A percentile compares a stretch with the other conserved stretches of the same genome.
phyloP scores from a whole-genome alignment of 306 rosid species.

The Carpinus viminea region DNA sequence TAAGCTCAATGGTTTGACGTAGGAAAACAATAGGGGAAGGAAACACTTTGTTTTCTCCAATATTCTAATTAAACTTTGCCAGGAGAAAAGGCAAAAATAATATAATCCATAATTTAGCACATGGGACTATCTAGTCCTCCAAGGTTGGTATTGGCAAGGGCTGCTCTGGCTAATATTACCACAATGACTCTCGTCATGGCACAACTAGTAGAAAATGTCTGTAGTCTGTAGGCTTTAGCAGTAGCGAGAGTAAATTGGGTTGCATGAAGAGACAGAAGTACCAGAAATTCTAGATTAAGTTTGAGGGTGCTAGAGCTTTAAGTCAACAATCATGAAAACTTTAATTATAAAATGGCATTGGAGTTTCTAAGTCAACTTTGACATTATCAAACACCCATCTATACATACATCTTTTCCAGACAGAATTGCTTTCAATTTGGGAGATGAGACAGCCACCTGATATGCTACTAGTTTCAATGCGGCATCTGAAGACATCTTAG shows the following conservation, averaged over 20 bases:
- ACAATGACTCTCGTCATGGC: not conserved
- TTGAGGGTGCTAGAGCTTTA: not conserved
- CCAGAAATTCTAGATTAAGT: not conserved
- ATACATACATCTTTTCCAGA: slow-evolving; percentile 47
- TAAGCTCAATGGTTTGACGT: not conserved
- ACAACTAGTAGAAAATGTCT: not conserved
- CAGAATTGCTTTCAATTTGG: slow-evolving; percentile 50
- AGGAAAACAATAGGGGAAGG: not conserved
- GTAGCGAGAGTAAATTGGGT: not conserved
- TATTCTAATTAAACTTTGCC: not conserved
- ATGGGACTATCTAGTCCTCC: too few species aligned
- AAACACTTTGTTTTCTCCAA: not conserved
- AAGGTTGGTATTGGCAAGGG: not conserved
- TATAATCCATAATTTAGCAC: too few species aligned
- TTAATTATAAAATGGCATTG: slow-evolving; percentile 10
- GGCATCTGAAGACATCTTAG: slow-evolving; percentile 82
- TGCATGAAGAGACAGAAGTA: not conserved
- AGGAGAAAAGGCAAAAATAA: not conserved
- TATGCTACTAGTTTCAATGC: slow-evolving; percentile 80
- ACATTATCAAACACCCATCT: not conserved
- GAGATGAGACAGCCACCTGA: slow-evolving; percentile 76
- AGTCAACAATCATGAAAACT: not conserved
- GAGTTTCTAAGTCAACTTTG: slow-evolving; percentile 6
- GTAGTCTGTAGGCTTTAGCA: not conserved
- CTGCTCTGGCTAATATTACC: not conserved